Conservation (phyloP, 2,329 filamentous ascomycete genomes). For the Fusarium sp. region DNA sequence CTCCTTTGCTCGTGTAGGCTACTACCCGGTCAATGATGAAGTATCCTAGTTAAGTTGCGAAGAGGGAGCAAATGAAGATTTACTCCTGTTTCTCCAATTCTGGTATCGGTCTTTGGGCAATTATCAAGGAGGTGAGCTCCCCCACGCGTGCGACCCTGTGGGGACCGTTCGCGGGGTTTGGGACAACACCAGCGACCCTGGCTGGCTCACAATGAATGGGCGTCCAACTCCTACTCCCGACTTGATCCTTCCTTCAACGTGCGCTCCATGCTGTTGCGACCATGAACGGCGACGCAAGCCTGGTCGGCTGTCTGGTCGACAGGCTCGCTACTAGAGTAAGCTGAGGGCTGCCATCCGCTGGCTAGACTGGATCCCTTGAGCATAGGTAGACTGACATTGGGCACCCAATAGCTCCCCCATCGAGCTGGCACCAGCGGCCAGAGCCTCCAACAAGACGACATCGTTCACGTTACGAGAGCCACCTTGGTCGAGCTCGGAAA, state of each 20-base stretch:
- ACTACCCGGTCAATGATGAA: not conserved
- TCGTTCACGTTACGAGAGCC: constrained; percentile 68
- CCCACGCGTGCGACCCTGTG: constrained; percentile 30
- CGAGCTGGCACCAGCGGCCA: constrained; percentile 67
- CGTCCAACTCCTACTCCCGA: constrained; percentile 10
- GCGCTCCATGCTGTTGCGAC: constrained; percentile 39
- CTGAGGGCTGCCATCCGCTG: not conserved
- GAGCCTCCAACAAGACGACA: constrained; percentile 69
- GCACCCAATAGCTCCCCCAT: constrained; percentile 70
- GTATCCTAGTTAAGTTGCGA: not conserved
- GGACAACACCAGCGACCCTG: constrained; percentile 27
- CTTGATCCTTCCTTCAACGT: constrained; percentile 23
- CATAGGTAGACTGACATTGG: constrained; percentile 39
- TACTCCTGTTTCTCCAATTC: not conserved
- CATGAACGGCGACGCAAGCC: constrained; percentile 69
- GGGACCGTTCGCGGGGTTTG: constrained; percentile 37
- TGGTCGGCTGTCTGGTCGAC: constrained; percentile 71
- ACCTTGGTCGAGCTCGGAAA: constrained; percentile 71
- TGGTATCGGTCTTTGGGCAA: not conserved
- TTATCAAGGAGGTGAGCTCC: constrained; percentile 2
- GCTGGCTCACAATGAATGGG: constrained; percentile 6
- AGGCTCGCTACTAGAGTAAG: constrained; percentile 70
- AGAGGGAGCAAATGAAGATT: not conserved
- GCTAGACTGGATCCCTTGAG: not conserved
- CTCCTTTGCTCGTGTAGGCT: not conserved